Percentiles rank a stretch among this genome's conserved stretches.
These are phyloP conservation scores for Elaeagnus macrophylla DNA, from an alignment of 306 rosid species.

Conservation along the genomic window DNA sequence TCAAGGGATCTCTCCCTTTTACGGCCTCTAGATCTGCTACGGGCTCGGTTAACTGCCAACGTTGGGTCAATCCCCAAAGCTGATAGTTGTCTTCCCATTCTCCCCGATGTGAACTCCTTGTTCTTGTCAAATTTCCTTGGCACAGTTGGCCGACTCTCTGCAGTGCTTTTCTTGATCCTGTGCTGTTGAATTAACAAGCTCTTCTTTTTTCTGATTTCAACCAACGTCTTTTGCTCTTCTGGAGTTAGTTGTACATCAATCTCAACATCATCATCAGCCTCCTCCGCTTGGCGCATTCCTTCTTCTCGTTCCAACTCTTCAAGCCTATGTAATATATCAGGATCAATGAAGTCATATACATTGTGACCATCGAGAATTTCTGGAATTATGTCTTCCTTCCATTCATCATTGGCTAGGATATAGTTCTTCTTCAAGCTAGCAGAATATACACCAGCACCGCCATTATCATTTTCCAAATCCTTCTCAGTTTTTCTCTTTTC, in stretches of 20 bases:
- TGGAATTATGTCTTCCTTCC: constrained; percentile 80
- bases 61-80: constrained; percentile 62
- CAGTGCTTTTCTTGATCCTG: constrained; percentile 78
- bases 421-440: constrained; percentile 68
- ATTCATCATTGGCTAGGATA: constrained; percentile 65
- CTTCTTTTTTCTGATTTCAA: constrained; percentile 62
- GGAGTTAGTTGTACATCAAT: constrained; percentile 58
- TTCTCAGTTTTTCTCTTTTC: constrained; percentile 56
- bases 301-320: constrained; percentile 82
- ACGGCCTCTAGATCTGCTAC: constrained; percentile 63
- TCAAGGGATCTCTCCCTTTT: constrained; percentile 69
- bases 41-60: constrained; percentile 55
- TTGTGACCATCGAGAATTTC: constrained; percentile 91
- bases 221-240: constrained; percentile 54
- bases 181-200: constrained; percentile 59
- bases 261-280: constrained; percentile 52
- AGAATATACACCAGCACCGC: constrained; percentile 87
- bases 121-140: constrained; percentile 77
- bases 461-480: constrained; percentile 82
- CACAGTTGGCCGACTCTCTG: constrained; percentile 71
- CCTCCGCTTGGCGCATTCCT: constrained; percentile 46
- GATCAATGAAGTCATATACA: constrained; percentile 71
- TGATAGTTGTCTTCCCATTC: constrained; percentile 85
- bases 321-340: constrained; percentile 64
- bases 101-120: constrained; percentile 41